Evolutionary conservation across 768 basidiomycete species (phyloP), one percentile per base, ranked within the genome.

Genomic region (Lepiota venenata): DNA sequence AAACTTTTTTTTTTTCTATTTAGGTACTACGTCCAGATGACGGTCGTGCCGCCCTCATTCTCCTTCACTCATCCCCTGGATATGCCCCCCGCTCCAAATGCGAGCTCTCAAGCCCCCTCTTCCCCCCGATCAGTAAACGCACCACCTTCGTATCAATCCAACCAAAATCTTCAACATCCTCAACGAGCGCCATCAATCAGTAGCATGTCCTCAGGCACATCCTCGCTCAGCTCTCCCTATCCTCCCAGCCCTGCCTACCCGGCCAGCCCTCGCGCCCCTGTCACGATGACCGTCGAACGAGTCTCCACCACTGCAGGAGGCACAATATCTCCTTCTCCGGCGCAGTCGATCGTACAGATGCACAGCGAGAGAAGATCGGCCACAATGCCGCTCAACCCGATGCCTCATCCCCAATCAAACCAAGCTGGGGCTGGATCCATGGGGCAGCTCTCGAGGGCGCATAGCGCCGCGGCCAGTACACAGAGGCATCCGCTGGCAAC

Each of bases 21-120:
- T 25, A 70, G 68, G 69, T 74, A 67, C 58, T 74, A 74, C 55
- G 64, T 71, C 38, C 69, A 71, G 55, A 64, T 61, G 21, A 65
- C 58, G 39, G 59, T 57, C 9, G 51, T 55, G 12, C 73, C 72
- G 4, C 67, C 71, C 6, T 68, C 67, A 32, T 62, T 73, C 21
- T 66, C 70, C 11, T 70, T 70, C 44, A 59, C 62, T 12, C 70
- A 74, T 57, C 74, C 73, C 18, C 55, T 61, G 3, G 66, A 64
- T 55, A 50, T 62, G 20, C 43, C 47, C 3, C 46, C 50, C 16
- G 39, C 43, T 14, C 48, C 48, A 18, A 46, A 35, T 25, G 45
- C 38, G 43, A 43, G 15, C 18, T 40, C 56, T 4, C 46, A 45
- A 12, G 27, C 55, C 47, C 50, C 50, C 15, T 42, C 50, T 10